Percentiles rank a stretch among this genome's conserved stretches.
phyloP scores from a whole-genome alignment of 2,329 filamentous ascomycete species.

The Sarocladium brachiariae region DNA sequence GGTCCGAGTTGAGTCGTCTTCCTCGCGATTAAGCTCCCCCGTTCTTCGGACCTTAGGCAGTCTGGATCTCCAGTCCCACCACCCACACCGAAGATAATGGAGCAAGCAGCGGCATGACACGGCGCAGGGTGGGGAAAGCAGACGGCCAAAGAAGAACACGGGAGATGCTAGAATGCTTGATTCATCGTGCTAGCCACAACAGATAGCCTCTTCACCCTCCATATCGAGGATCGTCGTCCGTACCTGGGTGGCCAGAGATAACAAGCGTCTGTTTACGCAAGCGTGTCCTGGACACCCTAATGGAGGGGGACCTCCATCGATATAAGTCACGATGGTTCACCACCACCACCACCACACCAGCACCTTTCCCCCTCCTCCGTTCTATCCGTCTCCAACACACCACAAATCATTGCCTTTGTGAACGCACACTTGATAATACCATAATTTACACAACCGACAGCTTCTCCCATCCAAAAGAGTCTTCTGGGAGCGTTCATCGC shows the following conservation, averaged over 20 bases:
- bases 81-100: constrained; percentile 9
- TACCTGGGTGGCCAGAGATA: constrained; percentile 8
- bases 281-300: constrained; percentile 1
- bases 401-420: background rate
- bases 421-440: background rate
- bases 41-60: constrained; percentile 5
- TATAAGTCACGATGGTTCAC: constrained; percentile 9
- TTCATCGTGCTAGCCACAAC: background rate
- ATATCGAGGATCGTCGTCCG: constrained; percentile 7
- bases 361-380: background rate
- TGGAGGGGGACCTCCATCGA: background rate
- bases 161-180: constrained; percentile 6
- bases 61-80: constrained; percentile 8
- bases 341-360: background rate
- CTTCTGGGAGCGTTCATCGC: background rate
- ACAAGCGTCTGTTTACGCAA: background rate
- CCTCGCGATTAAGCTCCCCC: constrained; percentile 1
- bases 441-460: background rate
- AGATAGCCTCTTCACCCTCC: background rate
- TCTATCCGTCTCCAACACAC: background rate
- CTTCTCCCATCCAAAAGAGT: background rate
- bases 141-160: background rate
- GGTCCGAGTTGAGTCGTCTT: background rate
- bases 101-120: constrained; percentile 1
- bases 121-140: background rate